Conservation (phyloP, 441 rosid genomes). For the Adansonia madagascariensis region DNA sequence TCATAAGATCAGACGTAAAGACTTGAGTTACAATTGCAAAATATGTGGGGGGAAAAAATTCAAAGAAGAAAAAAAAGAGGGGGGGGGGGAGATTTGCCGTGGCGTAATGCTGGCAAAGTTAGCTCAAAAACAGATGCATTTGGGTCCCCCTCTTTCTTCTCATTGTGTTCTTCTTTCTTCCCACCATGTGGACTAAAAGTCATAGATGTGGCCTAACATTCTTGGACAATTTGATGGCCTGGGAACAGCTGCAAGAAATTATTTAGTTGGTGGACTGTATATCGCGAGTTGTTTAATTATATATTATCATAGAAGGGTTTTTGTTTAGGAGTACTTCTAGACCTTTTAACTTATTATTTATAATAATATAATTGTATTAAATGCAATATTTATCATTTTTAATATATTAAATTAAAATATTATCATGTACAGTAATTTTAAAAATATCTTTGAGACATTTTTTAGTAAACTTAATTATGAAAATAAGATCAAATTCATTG, state of each 20-base stretch:
- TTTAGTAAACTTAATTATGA: too few species aligned
- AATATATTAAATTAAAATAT: too few species aligned
- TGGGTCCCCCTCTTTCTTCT: slow-evolving; percentile 17
- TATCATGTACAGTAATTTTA: too few species aligned
- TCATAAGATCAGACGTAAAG: background rate
- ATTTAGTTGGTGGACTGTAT: slow-evolving; percentile 1
- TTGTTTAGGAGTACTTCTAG: too few species aligned
- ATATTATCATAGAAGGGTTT: too few species aligned
- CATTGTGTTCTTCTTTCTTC: background rate
- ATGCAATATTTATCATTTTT: too few species aligned
- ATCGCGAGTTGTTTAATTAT: background rate
- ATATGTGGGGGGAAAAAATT: background rate
- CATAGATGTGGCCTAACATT: slow-evolving; percentile 22
- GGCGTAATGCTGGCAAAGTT: slow-evolving; percentile 14
- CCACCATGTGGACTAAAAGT: background rate
- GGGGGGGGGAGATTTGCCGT: background rate
- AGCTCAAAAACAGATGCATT: slow-evolving; percentile 25
- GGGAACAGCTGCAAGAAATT: slow-evolving; percentile 13
- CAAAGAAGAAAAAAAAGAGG: too few species aligned
- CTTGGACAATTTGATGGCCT: slow-evolving; percentile 14
- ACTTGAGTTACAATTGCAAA: background rate
- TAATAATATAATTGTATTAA: too few species aligned
- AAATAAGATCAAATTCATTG: too few species aligned
- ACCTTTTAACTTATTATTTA: too few species aligned
- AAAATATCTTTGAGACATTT: too few species aligned